These are phyloP conservation scores for Fusarium scirpi DNA, from an alignment of 2,329 filamentous ascomycete genomes.

Conservation along the genomic window DNA sequence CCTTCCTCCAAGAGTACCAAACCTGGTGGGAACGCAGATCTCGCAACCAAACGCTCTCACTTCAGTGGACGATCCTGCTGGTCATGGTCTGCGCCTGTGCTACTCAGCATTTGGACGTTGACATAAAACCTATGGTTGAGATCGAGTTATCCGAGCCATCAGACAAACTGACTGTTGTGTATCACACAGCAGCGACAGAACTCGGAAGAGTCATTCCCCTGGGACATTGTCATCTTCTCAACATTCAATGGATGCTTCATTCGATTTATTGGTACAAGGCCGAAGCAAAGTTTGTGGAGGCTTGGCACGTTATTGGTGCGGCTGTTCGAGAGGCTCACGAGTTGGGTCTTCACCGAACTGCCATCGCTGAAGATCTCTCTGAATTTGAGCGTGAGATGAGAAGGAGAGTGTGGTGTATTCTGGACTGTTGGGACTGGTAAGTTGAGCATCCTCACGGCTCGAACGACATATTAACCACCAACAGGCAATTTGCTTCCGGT, in stretches of 20 bases:
- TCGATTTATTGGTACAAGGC: slow-evolving; percentile 54
- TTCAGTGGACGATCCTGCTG: slow-evolving; percentile 54
- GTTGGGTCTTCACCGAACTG: slow-evolving; percentile 49
- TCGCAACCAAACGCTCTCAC: slow-evolving; percentile 45
- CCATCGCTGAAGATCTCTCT: slow-evolving; percentile 40
- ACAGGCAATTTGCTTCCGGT: slow-evolving; percentile 53
- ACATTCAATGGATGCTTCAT: slow-evolving; percentile 52
- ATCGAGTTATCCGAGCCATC: slow-evolving; percentile 46
- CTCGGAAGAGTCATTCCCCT: slow-evolving; percentile 50
- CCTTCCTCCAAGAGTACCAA: slow-evolving; percentile 52
- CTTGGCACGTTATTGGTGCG: slow-evolving; percentile 51
- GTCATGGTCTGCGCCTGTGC: slow-evolving; percentile 55
- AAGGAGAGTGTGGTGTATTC: slow-evolving; percentile 52
- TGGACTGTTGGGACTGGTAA: slow-evolving; percentile 55
- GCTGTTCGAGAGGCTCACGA: slow-evolving; percentile 53
- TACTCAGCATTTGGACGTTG: slow-evolving; percentile 48
- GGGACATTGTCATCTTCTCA: slow-evolving; percentile 50
- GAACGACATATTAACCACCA: neutral
- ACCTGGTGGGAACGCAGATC: slow-evolving; percentile 50
- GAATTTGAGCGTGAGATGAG: slow-evolving; percentile 54
- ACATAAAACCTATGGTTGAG: slow-evolving; percentile 48
- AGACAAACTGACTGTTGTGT: slow-evolving; percentile 47
- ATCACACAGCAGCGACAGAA: slow-evolving; percentile 50
- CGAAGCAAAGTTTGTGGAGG: slow-evolving; percentile 51
- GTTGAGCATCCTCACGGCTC: neutral